Percentiles rank a stretch among this genome's conserved stretches.
These are phyloP conservation scores for Apiospora pterosperma DNA, from an alignment of 2,329 filamentous ascomycete genomes.

Conservation along the genomic window DNA sequence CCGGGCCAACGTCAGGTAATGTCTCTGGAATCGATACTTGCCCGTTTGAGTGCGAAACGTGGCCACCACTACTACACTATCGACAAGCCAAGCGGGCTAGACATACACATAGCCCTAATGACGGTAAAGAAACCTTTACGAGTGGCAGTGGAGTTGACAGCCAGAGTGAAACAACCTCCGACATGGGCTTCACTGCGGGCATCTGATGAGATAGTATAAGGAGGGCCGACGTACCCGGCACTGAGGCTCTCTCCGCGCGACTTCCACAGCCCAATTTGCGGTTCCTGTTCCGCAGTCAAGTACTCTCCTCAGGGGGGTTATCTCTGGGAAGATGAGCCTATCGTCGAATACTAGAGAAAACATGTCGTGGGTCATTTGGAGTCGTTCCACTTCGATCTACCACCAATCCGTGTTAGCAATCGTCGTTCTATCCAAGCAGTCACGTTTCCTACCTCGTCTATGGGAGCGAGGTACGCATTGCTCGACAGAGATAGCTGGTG, in stretches of 20 bases:
- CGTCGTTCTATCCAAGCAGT: constrained; percentile 7
- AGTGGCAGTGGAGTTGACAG: background rate
- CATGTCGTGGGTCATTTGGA: constrained; percentile 60
- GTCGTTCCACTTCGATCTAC: constrained; percentile 66
- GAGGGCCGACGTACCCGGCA: background rate
- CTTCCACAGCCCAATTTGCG: constrained; percentile 54
- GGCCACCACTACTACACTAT: background rate
- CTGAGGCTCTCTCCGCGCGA: background rate
- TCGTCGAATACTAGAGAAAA: constrained; percentile 63
- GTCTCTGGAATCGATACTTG: background rate
- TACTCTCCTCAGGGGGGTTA: constrained; percentile 53
- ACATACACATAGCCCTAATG: background rate
- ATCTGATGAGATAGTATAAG: background rate
- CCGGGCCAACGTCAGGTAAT: constrained; percentile 10
- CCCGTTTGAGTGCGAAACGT: background rate
- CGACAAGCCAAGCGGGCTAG: background rate
- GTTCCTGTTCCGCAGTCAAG: constrained; percentile 72
- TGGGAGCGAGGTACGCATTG: constrained; percentile 62
- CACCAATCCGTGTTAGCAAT: constrained; percentile 7
- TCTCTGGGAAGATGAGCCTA: constrained; percentile 66
- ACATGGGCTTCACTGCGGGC: background rate
- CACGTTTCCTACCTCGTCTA: constrained; percentile 60
- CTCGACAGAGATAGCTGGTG: constrained; percentile 66
- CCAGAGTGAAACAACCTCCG: background rate
- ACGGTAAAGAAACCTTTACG: background rate